Evolutionary conservation across 192 early-diverging fungal species (phyloP), one percentile per base, ranked within the genome.

Genomic region (Coemansia sp.): DNA sequence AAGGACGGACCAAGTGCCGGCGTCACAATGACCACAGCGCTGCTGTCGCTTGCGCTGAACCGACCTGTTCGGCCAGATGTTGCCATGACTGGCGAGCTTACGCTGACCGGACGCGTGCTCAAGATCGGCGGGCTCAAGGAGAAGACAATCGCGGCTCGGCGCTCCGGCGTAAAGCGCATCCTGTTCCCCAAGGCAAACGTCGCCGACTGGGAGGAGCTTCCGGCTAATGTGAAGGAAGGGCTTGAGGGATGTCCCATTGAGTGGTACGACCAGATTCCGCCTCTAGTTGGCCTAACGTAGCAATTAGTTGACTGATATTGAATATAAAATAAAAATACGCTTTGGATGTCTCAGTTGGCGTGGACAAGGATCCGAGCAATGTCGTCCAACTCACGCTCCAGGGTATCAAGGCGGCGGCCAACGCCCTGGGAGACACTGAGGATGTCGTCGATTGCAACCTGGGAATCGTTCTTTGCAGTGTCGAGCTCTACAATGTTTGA

Each of bases 21-120:
- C 50, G 83, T 89, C 23, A 99, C 95, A 4, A 99, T 99, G 92
- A 87, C 94, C 25, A 96, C 95, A 9, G 90, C 97, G 6, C 80
- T 99, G 20, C 68, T 99, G 55, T 97, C 95, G 14, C 77, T 99
- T 59, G 94, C 94, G 2, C 79, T 95, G n/a, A 84, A 89, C 66
- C 84, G 83, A 47, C 85, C 93, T 1, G 64, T 95, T 3, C 74
- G 85, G 17, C 85, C 86, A 28, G 87, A 94, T 29, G 88, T 96
- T 34, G 94, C 97, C 36, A 99, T 99, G 97, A 99, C 97, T 3
- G 97, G 97, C 61, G 97, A 99, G 81, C 79, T 99, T 44, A 99
- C 97, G 7, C 81, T 99, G 57, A 97, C 97, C 0, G 97, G 97
- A 31, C 95, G 96, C 61, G 90, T 99, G 31, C 84, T 99, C 40